A percentile compares a stretch with the other conserved stretches of the same genome.
These are phyloP conservation scores for Cercospora zeina DNA, from an alignment of 2,329 filamentous ascomycete species.

Conservation along the genomic window DNA sequence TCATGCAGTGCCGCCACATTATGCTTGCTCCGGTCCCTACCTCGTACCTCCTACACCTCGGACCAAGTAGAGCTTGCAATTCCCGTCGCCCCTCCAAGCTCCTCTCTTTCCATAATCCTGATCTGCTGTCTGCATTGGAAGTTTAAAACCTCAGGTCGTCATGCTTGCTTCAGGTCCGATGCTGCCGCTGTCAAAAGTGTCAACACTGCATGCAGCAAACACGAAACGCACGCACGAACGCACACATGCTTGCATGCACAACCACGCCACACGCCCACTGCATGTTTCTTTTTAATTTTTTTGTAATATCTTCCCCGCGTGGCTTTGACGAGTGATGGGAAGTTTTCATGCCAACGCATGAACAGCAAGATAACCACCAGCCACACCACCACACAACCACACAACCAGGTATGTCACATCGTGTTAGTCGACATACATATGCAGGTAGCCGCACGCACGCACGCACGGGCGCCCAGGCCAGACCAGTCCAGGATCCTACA, in stretches of 20 bases:
- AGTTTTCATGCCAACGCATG: neutral
- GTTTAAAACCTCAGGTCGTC: neutral
- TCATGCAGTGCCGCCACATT: neutral
- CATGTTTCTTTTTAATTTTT: neutral
- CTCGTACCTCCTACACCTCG: neutral
- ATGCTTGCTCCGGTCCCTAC: conserved; percentile 4
- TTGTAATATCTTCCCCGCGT: neutral
- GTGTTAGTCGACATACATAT: neutral
- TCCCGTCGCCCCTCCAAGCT: neutral
- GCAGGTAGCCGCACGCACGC: neutral
- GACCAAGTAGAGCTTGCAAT: neutral
- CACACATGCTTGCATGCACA: too few species aligned
- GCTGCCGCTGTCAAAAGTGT: neutral
- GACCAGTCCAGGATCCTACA: neutral
- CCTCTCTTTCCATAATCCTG: too few species aligned
- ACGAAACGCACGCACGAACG: neutral
- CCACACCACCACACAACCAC: too few species aligned
- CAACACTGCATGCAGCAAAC: conserved; percentile 1
- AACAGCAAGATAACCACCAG: too few species aligned
- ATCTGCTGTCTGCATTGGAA: neutral
- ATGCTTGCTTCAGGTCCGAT: neutral
- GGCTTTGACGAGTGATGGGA: neutral
- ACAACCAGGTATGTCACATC: too few species aligned
- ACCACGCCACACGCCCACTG: neutral
- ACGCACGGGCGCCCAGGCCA: too few species aligned